These are phyloP conservation scores for Pichia occidentalis DNA, from an alignment of 805 yeast genomes.

Conservation along the genomic window DNA sequence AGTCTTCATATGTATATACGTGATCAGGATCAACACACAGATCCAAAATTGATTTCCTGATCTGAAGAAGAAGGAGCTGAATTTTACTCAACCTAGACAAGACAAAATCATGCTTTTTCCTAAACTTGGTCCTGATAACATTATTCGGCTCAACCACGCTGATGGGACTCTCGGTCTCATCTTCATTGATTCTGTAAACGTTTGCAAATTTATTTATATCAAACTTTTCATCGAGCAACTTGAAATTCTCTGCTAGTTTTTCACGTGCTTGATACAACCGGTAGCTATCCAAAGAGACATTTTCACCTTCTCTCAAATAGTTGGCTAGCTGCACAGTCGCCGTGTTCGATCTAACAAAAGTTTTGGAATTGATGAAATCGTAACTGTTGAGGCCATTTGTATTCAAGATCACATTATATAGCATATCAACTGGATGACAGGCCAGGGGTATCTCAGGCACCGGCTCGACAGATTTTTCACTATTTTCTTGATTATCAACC, in stretches of 20 bases:
- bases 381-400: slow-evolving; percentile 15
- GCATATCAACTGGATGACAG: slow-evolving; percentile 18
- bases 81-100: slow-evolving; percentile 19
- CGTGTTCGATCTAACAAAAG: slow-evolving; percentile 14
- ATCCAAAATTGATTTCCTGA: slow-evolving; percentile 29
- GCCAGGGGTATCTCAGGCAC: slow-evolving; percentile 13
- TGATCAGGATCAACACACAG: slow-evolving; percentile 35
- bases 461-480: background rate
- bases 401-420: slow-evolving; percentile 19
- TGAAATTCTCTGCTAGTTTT: slow-evolving; percentile 13
- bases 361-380: slow-evolving; percentile 17
- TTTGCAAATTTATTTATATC: slow-evolving; percentile 7
- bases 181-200: slow-evolving; percentile 1
- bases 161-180: background rate
- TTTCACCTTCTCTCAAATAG: slow-evolving; percentile 20
- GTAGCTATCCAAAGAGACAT: slow-evolving; percentile 6
- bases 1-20: slow-evolving; percentile 44
- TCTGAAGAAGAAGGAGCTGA: slow-evolving; percentile 26
- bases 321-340: slow-evolving; percentile 20
- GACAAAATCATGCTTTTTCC: slow-evolving; percentile 24
- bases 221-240: slow-evolving; percentile 16
- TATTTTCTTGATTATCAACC: background rate
- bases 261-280: slow-evolving; percentile 8
- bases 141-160: slow-evolving; percentile 10
- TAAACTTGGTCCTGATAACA: slow-evolving; percentile 18